phyloP scores from a whole-genome alignment of 306 rosid genomes.

The Sicyos baderoa region DNA sequence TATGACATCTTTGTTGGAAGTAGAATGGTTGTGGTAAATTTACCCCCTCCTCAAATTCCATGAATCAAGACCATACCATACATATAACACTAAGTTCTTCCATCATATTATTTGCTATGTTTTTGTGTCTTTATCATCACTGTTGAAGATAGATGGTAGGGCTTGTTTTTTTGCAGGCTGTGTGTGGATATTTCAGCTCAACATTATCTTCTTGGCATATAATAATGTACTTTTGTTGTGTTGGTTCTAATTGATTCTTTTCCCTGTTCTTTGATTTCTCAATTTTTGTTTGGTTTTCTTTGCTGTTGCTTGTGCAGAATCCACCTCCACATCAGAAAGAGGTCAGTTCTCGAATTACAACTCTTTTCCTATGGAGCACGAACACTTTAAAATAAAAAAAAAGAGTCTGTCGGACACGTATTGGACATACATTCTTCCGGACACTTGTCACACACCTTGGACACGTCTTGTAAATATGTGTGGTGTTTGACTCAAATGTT shows the following conservation, averaged over 20 bases:
- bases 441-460: too few relatives aligned
- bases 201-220: slow-evolving; percentile 14
- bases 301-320: slow-evolving; percentile 8
- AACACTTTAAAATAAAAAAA: too few relatives aligned
- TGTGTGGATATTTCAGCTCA: neutral
- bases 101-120: slow-evolving; percentile 8
- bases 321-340: slow-evolving; percentile 3
- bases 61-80: neutral
- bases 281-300: slow-evolving; percentile 3
- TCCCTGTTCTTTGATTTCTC: neutral
- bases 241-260: neutral
- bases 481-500: too few relatives aligned
- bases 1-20: neutral
- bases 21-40: too few relatives aligned
- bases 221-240: slow-evolving; percentile 10
- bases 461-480: too few relatives aligned
- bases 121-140: slow-evolving; percentile 5
- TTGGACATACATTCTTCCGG: too few relatives aligned
- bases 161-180: neutral
- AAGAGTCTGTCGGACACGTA: too few relatives aligned
- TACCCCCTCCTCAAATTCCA: too few relatives aligned
- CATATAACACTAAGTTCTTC: neutral
- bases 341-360: slow-evolving; percentile 14
- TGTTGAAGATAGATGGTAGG: slow-evolving; percentile 14
- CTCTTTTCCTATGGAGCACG: too few relatives aligned